A percentile compares a stretch with the other conserved stretches of the same genome.
Evolutionary conservation across 2,329 filamentous ascomycete species (phyloP).

Genomic region (Diplodia seriata): DNA sequence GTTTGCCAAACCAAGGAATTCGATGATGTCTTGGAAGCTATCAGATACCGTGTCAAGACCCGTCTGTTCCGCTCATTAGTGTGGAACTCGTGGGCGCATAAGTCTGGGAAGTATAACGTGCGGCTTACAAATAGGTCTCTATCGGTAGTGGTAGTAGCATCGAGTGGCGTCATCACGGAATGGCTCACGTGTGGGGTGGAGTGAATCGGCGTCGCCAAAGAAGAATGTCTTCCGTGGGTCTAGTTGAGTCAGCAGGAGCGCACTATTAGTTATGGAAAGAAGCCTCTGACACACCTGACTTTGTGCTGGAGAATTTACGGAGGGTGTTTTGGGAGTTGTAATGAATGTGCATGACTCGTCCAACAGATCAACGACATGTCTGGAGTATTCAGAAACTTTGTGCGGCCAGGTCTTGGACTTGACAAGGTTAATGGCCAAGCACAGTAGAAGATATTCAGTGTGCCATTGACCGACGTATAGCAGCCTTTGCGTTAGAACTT

Average conservation of each 20-base stretch:
- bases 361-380: slow-evolving; percentile 4
- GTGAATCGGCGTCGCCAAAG: not conserved
- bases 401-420: slow-evolving; percentile 14
- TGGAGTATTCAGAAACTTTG: not conserved
- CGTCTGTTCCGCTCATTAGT: not conserved
- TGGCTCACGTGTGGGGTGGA: not conserved
- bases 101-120: not conserved
- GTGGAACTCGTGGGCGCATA: too few species aligned
- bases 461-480: slow-evolving; percentile 18
- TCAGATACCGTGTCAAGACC: slow-evolving; percentile 19
- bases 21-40: slow-evolving; percentile 25
- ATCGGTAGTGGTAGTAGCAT: not conserved
- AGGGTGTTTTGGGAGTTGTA: slow-evolving; percentile 17
- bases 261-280: too few species aligned
- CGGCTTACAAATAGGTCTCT: slow-evolving; percentile 14
- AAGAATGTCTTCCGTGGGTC: not conserved
- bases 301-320: not conserved
- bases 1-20: slow-evolving; percentile 10
- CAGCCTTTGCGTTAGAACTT: slow-evolving; percentile 2
- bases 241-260: not conserved
- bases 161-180: not conserved
- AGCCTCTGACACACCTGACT: not conserved
- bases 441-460: slow-evolving; percentile 12
- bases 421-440: slow-evolving; percentile 16
- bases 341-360: slow-evolving; percentile 17